Evolutionary conservation across 2,329 filamentous ascomycete species (phyloP), one percentile per base, ranked within the genome.

Genomic region (Paraphoma sp.): DNA sequence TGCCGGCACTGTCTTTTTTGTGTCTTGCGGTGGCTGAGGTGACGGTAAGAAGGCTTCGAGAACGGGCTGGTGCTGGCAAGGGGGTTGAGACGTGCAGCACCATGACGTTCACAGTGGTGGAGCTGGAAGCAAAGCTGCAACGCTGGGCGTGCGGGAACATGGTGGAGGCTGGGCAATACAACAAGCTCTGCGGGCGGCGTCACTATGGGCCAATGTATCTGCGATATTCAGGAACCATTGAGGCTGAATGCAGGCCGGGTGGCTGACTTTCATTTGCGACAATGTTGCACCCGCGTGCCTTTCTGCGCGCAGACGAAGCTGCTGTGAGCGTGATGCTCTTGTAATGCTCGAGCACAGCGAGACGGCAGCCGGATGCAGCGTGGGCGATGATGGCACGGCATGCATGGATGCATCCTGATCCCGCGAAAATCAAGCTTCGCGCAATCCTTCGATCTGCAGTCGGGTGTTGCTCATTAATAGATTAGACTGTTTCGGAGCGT

Each of bases 351-450:
- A 23, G 23, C 33, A 36, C 33, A 36, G 9, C 33, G 33, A 36
- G 33, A 36, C 14, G 33, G 33, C 9, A 14, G 33, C 33, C 33
- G 33, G 14, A 36, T 14, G 33, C 14, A 14, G 33, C 14, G 33
- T 36, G 14, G 33, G 9, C 33, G 6, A 36, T 36, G 33, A 36
- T 36, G 33, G 33, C 10, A 10, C 14, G 9, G 33, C 9, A 14
- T 14, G 33, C 33, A 36, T 23, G 3, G 23, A 23, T 23, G 23
- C 23, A 23, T 23, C 23, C 23, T 23, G 23, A 47, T 36, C 45
- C 45, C 36, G 45, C 45, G 47, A 18, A 14, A 50, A 50, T 50
- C 38, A 50, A 50, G 46, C 45, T 49, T 49, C 36, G 36, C 14
- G 18, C 17, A 14, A 10, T 29, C 14, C 9, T n/a, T 49, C 4